Evolutionary conservation across 2,329 filamentous ascomycete species (phyloP), one percentile per base, ranked within the genome.

Genomic region (Xylariaceae sp.): DNA sequence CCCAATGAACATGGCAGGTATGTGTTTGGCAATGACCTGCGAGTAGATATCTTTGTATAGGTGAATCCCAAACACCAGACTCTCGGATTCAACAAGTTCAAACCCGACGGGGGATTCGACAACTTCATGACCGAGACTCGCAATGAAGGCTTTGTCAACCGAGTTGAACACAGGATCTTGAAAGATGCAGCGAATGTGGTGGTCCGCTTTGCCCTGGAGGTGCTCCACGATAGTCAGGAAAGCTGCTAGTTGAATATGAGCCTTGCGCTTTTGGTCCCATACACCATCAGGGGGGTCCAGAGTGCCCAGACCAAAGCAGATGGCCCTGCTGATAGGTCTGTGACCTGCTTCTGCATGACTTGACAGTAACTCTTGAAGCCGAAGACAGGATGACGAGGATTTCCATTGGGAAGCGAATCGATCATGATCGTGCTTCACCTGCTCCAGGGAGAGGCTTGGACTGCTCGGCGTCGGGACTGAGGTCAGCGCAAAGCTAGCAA

Each of bases 11-110:
- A 87, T 66, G 0, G 74, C 77, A 0, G 86, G 86, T 1, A 77
- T 65, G 0, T 72, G 63, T 0, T 71, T 67, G 1, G 73, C 66
- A 1, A 89, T 72, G 0, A 84, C 77, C 4, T 76, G 69, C 18
- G 79, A 74, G 53, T 84, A 89, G 47, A 81, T 77, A 44, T 73
- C 75, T 18, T 74, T 75, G 58, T 85, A 84, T 59, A 86, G 77
- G 54, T 88, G 86, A 0, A 88, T 77, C 1, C 83, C 86, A 63
- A 82, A 89, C 1, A 88, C 74, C 1, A 90, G 68, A 0, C 82
- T 80, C 0, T 73, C 66, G 0, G 68, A 52, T 13, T 78, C 75
- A 8, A 89, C 75, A 4, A 77, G 65, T 0, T 77, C 70, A 64
- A 83, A 86, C 0, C 78, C 86, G 0, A 58, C 67, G 0, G 87